Percentiles rank a stretch among this genome's conserved stretches.
Evolutionary conservation across 2,329 filamentous ascomycete genomes (phyloP).

Genomic region (Colletotrichum plurivorum): DNA sequence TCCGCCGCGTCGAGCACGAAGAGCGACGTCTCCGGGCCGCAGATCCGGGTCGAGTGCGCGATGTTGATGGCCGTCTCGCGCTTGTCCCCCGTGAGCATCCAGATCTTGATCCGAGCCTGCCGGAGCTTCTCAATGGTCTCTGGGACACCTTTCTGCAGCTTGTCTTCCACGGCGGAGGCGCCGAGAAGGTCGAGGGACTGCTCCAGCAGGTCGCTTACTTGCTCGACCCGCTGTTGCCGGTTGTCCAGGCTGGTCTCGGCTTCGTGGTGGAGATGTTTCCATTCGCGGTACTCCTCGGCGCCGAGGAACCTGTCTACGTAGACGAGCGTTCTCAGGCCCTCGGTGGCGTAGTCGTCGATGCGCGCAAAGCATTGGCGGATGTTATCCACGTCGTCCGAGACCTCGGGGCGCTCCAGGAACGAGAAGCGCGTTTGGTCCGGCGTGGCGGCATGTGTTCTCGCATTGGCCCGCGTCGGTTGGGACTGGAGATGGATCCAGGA

Average conservation of each 20-base stretch:
- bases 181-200: conserved; percentile 83
- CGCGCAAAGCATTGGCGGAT: conserved; percentile 89
- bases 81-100: conserved; percentile 95
- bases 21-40: conserved; percentile 82
- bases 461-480: conserved; percentile 45
- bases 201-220: conserved; percentile 84
- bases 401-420: conserved; percentile 62
- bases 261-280: conserved; percentile 83
- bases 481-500: conserved; percentile 55
- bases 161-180: conserved; percentile 91
- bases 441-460: conserved; percentile 45
- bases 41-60: conserved; percentile 78
- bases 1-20: conserved; percentile 78
- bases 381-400: conserved; percentile 70
- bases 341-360: conserved; percentile 88
- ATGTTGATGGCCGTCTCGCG: conserved; percentile 91
- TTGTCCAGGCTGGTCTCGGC: conserved; percentile 84
- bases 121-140: conserved; percentile 88
- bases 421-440: conserved; percentile 69
- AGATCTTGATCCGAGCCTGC: conserved; percentile 88
- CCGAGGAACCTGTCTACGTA: conserved; percentile 84
- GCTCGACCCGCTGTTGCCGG: conserved; percentile 82
- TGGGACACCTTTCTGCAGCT: conserved; percentile 87
- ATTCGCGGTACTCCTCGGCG: conserved; percentile 78
- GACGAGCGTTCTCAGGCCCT: conserved; percentile 85